Percentiles rank a stretch among this genome's conserved stretches.
Evolutionary conservation across 306 rosid genomes (phyloP).

Genomic region (Acacia melanoxylon): DNA sequence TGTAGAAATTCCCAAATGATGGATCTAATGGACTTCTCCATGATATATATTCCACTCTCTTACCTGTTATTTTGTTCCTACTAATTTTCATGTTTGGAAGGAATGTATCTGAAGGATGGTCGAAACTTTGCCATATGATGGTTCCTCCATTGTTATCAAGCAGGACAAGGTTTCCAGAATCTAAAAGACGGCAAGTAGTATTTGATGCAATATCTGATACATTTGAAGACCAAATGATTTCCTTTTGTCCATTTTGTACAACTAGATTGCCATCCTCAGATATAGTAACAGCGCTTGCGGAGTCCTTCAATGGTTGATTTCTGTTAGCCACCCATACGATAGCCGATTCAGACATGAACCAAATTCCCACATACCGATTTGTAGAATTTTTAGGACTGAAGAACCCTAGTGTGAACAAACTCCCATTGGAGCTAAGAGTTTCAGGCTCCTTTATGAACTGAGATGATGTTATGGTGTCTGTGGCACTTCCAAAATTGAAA

Average conservation of each 20-base stretch:
- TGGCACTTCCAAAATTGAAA: not conserved
- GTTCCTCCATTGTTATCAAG: not conserved
- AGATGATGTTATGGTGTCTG: not conserved
- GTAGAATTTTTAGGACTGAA: not conserved
- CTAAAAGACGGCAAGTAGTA: conserved; percentile 22
- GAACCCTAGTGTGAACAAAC: not conserved
- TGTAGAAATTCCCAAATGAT: not conserved
- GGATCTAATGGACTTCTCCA: conserved; percentile 20
- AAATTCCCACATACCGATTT: not conserved
- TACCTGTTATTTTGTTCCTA: not conserved
- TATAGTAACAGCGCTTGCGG: not conserved
- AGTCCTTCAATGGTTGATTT: not conserved
- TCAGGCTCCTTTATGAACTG: not conserved
- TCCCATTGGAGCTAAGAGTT: not conserved
- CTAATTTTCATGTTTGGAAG: not conserved
- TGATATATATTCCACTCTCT: not conserved
- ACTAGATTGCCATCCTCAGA: not conserved
- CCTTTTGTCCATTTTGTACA: not conserved
- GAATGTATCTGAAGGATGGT: not conserved
- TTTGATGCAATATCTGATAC: not conserved
- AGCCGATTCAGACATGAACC: not conserved
- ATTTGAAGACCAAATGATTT: not conserved
- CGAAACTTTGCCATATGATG: conserved; percentile 10
- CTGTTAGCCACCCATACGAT: not conserved
- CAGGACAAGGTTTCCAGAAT: conserved; percentile 28